Evolutionary conservation across 78 protist genomes (phyloP).

Genomic region (Planoprotostelium fungivorum): DNA sequence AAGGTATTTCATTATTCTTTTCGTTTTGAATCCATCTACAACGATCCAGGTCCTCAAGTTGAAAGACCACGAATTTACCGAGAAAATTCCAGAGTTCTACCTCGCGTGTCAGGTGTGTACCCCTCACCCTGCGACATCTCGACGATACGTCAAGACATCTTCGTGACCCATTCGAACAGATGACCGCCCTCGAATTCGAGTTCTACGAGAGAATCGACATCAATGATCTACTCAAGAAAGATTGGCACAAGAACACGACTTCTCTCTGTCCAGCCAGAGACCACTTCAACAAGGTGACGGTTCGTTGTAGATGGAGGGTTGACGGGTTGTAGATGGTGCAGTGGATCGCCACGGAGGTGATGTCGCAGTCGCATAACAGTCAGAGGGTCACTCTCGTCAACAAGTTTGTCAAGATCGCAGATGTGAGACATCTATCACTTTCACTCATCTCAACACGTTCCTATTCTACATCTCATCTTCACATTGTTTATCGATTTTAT

Average conservation of each 20-base stretch:
- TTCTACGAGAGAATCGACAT: not conserved
- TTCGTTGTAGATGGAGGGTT: not conserved
- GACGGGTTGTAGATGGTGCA: not conserved
- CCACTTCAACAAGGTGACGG: not conserved
- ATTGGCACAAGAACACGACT: not conserved
- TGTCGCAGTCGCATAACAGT: not conserved
- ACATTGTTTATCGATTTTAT: not conserved
- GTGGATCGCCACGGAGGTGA: not conserved
- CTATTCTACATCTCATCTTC: not conserved
- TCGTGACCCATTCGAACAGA: too few relatives aligned
- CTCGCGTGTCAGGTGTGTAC: not conserved
- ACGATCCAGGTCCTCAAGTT: not conserved
- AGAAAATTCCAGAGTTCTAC: not conserved
- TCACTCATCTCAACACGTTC: not conserved
- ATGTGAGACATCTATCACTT: not conserved
- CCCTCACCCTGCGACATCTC: too few relatives aligned
- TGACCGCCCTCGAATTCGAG: not conserved
- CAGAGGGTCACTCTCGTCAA: not conserved
- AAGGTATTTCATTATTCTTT: too few relatives aligned
- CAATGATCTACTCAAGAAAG: not conserved
- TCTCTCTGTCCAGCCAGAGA: not conserved
- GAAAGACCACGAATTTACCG: not conserved
- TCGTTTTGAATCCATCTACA: too few relatives aligned
- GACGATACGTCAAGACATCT: too few relatives aligned
- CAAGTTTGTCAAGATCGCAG: not conserved